Conservation (phyloP, 176 grass and related monocot species). For the Aegilops tauschii region DNA sequence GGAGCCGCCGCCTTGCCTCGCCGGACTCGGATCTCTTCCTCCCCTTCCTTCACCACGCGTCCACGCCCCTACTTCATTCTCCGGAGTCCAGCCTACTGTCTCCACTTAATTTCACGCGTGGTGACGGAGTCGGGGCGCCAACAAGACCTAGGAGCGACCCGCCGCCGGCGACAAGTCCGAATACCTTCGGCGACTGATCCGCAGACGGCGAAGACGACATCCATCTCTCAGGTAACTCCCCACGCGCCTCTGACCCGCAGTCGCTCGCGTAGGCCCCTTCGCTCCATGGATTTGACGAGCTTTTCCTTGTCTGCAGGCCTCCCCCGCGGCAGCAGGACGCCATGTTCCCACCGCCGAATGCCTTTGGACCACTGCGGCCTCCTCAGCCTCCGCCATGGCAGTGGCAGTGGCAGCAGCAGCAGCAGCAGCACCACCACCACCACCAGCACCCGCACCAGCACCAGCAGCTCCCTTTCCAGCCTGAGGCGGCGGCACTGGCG, state of each 20-base stretch:
- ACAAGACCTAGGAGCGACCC: too few species aligned
- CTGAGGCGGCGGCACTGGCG: background rate
- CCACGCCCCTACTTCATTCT: too few species aligned
- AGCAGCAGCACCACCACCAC: background rate
- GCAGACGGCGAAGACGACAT: background rate
- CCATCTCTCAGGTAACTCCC: background rate
- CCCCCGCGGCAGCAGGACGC: background rate
- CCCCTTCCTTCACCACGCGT: background rate
- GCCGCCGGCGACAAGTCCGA: too few species aligned
- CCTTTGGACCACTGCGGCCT: conserved; percentile 1
- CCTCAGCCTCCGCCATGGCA: conserved; percentile 20
- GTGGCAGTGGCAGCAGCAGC: conserved; percentile 8
- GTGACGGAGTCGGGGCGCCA: too few species aligned
- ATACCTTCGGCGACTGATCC: too few species aligned
- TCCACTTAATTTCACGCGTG: too few species aligned
- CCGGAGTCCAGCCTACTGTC: too few species aligned
- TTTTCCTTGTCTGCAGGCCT: background rate
- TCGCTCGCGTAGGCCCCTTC: background rate
- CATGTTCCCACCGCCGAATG: conserved; percentile 31
- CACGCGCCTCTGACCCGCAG: too few species aligned
- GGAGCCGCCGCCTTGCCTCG: background rate
- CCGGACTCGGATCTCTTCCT: too few species aligned
- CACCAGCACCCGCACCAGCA: background rate
- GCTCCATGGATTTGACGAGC: background rate
- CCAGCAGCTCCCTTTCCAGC: conserved; percentile 4